Evolutionary conservation across 177 flowering plant species (phyloP), one percentile per base, ranked within the genome.

Genomic region (Vitis hybrid): DNA sequence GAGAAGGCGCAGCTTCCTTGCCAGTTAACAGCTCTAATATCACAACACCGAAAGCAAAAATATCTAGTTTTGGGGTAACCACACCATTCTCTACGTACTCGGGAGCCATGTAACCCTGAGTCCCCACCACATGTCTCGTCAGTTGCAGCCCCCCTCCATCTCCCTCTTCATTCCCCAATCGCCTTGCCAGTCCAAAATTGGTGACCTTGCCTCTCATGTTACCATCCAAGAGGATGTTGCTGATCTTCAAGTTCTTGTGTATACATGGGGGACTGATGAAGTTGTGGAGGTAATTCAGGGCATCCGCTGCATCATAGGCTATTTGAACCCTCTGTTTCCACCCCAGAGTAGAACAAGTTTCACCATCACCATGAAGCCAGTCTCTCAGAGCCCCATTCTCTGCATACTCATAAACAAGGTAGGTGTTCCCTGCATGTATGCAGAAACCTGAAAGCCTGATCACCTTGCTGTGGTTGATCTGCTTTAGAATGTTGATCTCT

Each of bases 301-400:
- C 97, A 61, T 85, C 87, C 1, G 94, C 90, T 0, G 84, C 67
- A 58, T 89, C 87, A 39, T 76, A 74, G 0, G 97, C 97, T 69
- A 92, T 84, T 77, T 85, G 89, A 70, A 87, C 82, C 67, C 97
- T 82, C 75, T 88, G 89, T 70, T 76, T 88, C 94, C 97, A 90
- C 5, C 76, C 70, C 50, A 87, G 82, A 60, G 48, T 2, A 12
- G 15, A 51, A 2, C 64, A 60, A 13, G 19, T 52, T 53, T 60
- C 31, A 29, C 56, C 62, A 49, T 77, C 51, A 29, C 45, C 31
- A 52, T 81, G 87, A 57, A 84, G 85, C 89, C 86, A 84, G 48
- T 81, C 87, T n/a, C 74, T 69, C 3, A 89, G 81, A 9, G 89
- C 85, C 0, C 92, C 92, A 15, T 85, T 83, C 50, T 85, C 90